A percentile compares a stretch with the other conserved stretches of the same genome.
phyloP scores from a whole-genome alignment of 2,329 filamentous ascomycete species.

The Nigrospora oryzae region DNA sequence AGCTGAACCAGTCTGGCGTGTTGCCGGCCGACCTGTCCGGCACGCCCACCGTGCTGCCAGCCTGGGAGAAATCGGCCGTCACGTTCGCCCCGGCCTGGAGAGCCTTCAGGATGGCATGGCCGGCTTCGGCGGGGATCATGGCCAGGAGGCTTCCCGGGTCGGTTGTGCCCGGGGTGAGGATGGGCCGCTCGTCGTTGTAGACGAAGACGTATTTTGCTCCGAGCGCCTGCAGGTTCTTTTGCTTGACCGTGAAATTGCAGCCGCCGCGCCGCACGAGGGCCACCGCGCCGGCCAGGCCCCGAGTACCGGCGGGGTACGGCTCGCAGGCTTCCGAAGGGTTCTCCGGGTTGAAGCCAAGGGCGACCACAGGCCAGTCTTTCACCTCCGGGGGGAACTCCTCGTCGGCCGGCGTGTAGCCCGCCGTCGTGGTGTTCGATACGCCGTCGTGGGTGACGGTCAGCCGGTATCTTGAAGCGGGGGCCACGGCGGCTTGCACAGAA shows the following conservation, averaged over 20 bases:
- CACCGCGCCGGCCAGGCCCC: neutral
- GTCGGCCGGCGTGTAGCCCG: slow-evolving; percentile 6
- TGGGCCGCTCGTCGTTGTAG: neutral
- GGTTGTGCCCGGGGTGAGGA: neutral
- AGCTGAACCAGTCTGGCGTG: slow-evolving; percentile 15
- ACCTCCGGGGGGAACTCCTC: neutral
- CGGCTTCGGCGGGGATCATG: neutral
- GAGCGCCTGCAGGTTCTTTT: neutral
- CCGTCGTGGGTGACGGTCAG: neutral
- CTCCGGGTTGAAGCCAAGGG: neutral
- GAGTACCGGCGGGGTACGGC: neutral
- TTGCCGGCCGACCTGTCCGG: slow-evolving; percentile 3
- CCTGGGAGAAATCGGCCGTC: neutral
- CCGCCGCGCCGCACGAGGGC: neutral
- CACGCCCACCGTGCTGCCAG: neutral
- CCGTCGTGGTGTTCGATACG: neutral
- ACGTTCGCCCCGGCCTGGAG: neutral
- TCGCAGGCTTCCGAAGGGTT: neutral
- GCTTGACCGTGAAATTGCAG: neutral
- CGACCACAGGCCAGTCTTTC: neutral
- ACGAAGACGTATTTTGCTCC: neutral
- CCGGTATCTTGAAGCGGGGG: neutral
- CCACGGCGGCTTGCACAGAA: neutral
- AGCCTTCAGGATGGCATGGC: neutral
- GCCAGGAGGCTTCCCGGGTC: slow-evolving; percentile 6